A percentile compares a stretch with the other conserved stretches of the same genome.
These are phyloP conservation scores for Aspergillus nanangensis DNA, from an alignment of 495 filamentous ascomycete species.

Conservation along the genomic window DNA sequence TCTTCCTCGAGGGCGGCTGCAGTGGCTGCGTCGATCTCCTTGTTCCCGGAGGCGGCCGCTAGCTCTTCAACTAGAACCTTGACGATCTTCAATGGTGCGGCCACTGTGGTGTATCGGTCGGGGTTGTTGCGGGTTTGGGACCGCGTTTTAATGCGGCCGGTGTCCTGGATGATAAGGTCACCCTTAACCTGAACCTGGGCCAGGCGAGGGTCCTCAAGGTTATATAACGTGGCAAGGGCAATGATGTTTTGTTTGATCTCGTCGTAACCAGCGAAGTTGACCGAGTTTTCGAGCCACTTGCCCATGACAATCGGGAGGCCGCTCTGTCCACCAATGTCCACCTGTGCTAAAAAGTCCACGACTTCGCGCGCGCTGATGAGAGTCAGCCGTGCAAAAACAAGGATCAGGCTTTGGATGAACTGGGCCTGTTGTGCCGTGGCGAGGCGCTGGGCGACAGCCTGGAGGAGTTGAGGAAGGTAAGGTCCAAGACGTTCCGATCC, in stretches of 20 bases:
- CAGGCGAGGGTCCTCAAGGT: constrained; percentile 78
- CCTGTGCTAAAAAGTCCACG: constrained; percentile 81
- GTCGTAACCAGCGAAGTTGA: constrained; percentile 94
- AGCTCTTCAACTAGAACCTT: constrained; percentile 94
- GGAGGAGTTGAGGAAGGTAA: constrained; percentile 82
- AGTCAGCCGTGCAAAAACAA: constrained; percentile 90
- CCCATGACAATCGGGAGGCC: constrained; percentile 82
- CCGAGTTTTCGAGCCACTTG: constrained; percentile 96
- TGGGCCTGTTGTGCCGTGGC: constrained; percentile 72
- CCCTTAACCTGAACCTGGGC: constrained; percentile 79
- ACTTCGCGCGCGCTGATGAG: constrained; percentile 83
- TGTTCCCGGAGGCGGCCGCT: constrained; percentile 51
- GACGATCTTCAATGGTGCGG: constrained; percentile 87
- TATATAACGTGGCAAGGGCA: constrained; percentile 83
- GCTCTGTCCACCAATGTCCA: constrained; percentile 65
- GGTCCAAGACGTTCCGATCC: constrained; percentile 85
- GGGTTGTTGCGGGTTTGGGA: constrained; percentile 82
- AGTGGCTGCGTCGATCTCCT: constrained; percentile 50
- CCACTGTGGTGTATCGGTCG: constrained; percentile 82
- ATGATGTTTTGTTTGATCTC: constrained; percentile 96
- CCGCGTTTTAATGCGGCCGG: constrained; percentile 86
- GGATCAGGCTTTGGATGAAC: constrained; percentile 88
- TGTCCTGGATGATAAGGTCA: constrained; percentile 78
- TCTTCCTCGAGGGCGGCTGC: constrained; percentile 51
- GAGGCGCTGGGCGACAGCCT: constrained; percentile 82